phyloP scores from a whole-genome alignment of 257 asterid species.

The Thymus quinquecostatus region DNA sequence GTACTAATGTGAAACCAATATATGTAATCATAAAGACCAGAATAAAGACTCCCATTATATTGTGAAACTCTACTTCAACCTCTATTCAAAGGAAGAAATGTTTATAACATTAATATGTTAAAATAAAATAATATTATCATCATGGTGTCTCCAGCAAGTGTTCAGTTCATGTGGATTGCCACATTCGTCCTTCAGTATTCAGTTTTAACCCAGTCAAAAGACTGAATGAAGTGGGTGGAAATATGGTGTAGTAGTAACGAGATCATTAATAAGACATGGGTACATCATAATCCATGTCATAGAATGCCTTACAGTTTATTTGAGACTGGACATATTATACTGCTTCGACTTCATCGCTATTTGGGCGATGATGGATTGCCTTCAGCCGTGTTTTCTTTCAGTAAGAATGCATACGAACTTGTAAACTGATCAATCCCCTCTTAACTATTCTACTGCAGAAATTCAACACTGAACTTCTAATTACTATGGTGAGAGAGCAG shows the following conservation, averaged over 20 bases:
- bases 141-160: neutral
- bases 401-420: neutral
- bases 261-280: neutral
- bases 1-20: neutral
- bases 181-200: neutral
- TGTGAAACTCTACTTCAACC: neutral
- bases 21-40: neutral
- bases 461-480: constrained; percentile 74
- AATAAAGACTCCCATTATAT: neutral
- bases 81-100: neutral
- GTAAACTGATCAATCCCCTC: constrained; percentile 24
- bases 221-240: constrained; percentile 1
- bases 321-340: neutral
- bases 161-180: neutral
- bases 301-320: neutral
- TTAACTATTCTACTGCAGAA: constrained; percentile 54
- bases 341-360: neutral
- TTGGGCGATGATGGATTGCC: neutral
- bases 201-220: neutral
- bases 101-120: neutral
- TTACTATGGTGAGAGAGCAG: constrained; percentile 80
- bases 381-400: neutral
- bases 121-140: neutral
- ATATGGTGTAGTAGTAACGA: neutral
- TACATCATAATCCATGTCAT: neutral